Conservation (phyloP, 148 eudicot species). For the Rhododendron vialii region DNA sequence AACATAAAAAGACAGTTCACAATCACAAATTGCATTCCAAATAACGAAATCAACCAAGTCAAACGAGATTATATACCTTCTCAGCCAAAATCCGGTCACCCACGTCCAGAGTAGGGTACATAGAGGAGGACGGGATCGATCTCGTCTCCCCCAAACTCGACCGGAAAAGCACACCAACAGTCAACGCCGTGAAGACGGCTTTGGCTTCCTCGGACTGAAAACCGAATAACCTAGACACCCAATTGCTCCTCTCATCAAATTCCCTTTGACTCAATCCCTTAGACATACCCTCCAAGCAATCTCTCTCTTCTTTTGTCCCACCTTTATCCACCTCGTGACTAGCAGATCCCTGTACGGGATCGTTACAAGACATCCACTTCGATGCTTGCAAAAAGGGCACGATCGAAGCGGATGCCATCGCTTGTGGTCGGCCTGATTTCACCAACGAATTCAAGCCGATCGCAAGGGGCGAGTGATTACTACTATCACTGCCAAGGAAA, state of each 20-base stretch:
- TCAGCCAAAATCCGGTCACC: constrained; percentile 88
- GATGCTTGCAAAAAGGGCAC: constrained; percentile 53
- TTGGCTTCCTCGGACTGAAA: constrained; percentile 73
- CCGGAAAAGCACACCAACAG: constrained; percentile 59
- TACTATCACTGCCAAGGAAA: constrained; percentile 19
- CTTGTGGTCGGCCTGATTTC: constrained; percentile 19
- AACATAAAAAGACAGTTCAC: background rate
- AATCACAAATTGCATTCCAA: background rate
- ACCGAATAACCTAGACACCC: constrained; percentile 47
- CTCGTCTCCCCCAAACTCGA: constrained; percentile 80
- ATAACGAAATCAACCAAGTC: background rate
- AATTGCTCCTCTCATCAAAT: constrained; percentile 22
- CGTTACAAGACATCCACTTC: constrained; percentile 65
- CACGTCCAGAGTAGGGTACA: constrained; percentile 75
- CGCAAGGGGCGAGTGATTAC: constrained; percentile 31
- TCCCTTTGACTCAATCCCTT: constrained; percentile 11
- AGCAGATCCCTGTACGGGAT: constrained; percentile 19
- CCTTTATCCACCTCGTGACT: constrained; percentile 44
- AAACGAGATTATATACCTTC: constrained; percentile 48
- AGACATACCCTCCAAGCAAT: constrained; percentile 7
- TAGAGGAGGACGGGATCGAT: constrained; percentile 78
- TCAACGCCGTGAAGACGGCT: constrained; percentile 75
- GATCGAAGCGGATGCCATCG: constrained; percentile 33
- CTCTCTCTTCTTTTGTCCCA: constrained; percentile 20
- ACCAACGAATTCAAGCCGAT: constrained; percentile 41